Evolutionary conservation across 1,284 basidiomycete genomes (phyloP), one percentile per base, ranked within the genome.

Genomic region (Ceratorhiza oryzae-sativae): DNA sequence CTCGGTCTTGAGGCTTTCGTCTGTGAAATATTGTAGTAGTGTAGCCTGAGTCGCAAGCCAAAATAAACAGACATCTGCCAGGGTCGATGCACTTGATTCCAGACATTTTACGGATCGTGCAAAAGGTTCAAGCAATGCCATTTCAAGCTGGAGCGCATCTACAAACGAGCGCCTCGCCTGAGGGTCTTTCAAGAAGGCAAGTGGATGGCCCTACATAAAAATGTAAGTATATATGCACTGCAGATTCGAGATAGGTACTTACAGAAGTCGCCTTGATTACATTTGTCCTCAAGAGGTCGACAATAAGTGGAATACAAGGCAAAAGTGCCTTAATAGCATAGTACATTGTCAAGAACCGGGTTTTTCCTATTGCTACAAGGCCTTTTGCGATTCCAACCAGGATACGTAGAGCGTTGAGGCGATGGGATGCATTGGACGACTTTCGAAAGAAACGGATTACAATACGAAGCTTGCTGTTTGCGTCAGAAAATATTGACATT

Each of bases 311-410:
- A 4, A 61, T 4, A n/a, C 41, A 61, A 2, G 59, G 41, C 12
- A 61, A n/a, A 15, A 61, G 25, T 5, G 41, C 41, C 1, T 46
- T 15, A 42, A 61, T 61, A 2, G 59, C 56, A 12, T 73, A 71
- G 51, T 78, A 76, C 3, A 79, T 68, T 6, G 76, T 78, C 8
- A 75, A 76, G 71, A 81, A 81, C 1, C 76, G 75, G 45, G 79
- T 81, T 62, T 79, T 79, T 36, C 79, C 78, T 55, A 80, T 77
- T 12, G 75, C 32, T 30, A 78, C 77, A 1, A 81, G 76, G 0
- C 80, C 80, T 5, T 75, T 76, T 2, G 27, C 20, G 13, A 61
- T 46, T 1, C 25, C 23, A 2, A 9, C 9, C 12, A 61, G 41
- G 12, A 73, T 48, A 1, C 75, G 73, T 0, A 75, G 75, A 1